Percentiles rank a stretch among this genome's conserved stretches.
Evolutionary conservation across 1,139 yeast genomes (phyloP).

Genomic region (Zygosaccharomyces sapae): DNA sequence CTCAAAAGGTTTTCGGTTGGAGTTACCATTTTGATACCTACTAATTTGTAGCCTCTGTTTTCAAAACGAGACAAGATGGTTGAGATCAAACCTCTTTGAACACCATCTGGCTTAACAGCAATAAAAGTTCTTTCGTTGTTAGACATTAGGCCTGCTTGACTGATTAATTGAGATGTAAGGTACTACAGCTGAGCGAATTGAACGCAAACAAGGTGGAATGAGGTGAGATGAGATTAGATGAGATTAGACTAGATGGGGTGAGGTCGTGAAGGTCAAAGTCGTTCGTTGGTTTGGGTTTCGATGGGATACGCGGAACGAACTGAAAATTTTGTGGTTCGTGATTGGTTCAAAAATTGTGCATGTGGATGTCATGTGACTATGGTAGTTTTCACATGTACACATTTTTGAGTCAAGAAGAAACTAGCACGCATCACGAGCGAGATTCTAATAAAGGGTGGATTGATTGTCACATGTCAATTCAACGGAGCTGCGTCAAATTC

Average conservation of each 20-base stretch:
- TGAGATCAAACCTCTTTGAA: conserved; percentile 95
- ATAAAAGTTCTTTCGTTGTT: conserved; percentile 92
- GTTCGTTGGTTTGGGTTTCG: not conserved
- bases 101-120: conserved; percentile 99
- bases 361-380: not conserved
- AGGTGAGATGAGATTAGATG: not conserved
- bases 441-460: too few relatives aligned
- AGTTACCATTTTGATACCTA: conserved; percentile 84
- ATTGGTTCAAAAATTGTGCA: conserved; percentile 6
- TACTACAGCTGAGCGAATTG: not conserved
- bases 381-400: not conserved
- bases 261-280: not conserved
- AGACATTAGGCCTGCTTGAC: conserved; percentile 17
- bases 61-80: conserved; percentile 91
- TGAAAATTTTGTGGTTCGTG: conserved; percentile 4
- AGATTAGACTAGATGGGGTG: not conserved
- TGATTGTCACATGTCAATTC: too few relatives aligned
- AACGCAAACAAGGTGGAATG: not conserved
- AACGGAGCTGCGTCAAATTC: too few relatives aligned
- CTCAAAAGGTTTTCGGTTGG: conserved; percentile 87
- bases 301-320: not conserved
- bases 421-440: too few relatives aligned
- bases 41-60: conserved; percentile 95
- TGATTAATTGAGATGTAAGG: not conserved
- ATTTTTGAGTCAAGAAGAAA: too few relatives aligned